Evolutionary conservation across 2,329 filamentous ascomycete species (phyloP).

Genomic region (Aspergillus japonicus): DNA sequence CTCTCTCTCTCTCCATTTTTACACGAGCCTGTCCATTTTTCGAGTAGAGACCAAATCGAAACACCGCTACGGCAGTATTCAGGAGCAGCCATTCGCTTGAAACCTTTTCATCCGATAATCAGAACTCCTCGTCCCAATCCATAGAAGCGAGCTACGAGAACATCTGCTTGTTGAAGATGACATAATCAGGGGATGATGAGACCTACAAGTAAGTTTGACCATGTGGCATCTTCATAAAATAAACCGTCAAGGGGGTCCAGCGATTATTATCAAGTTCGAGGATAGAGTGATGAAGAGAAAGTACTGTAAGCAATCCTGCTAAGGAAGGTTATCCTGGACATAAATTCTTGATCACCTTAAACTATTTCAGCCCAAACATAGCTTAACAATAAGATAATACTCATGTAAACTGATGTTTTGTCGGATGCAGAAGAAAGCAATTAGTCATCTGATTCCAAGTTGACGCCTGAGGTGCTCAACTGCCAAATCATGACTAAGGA

Average conservation of each 20-base stretch:
- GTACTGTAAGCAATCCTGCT: too few species aligned
- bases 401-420: background rate
- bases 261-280: too few species aligned
- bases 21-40: background rate
- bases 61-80: background rate
- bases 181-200: conserved; percentile 6
- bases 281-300: too few species aligned
- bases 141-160: background rate
- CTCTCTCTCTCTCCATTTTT: background rate
- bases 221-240: background rate
- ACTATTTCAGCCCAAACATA: too few species aligned
- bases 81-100: background rate
- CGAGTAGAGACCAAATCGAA: background rate
- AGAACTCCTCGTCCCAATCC: background rate
- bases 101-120: background rate
- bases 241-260: background rate
- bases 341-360: background rate
- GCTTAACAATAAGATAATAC: too few species aligned
- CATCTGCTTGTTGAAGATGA: background rate
- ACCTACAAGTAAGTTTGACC: background rate
- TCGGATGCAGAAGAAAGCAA: background rate
- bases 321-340: too few species aligned
- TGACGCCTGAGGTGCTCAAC: conserved; percentile 3
- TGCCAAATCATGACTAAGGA: background rate
- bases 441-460: background rate